A percentile compares a stretch with the other conserved stretches of the same genome.
Conservation (phyloP, 495 filamentous ascomycete genomes). For the Tuber umbilicatum region DNA sequence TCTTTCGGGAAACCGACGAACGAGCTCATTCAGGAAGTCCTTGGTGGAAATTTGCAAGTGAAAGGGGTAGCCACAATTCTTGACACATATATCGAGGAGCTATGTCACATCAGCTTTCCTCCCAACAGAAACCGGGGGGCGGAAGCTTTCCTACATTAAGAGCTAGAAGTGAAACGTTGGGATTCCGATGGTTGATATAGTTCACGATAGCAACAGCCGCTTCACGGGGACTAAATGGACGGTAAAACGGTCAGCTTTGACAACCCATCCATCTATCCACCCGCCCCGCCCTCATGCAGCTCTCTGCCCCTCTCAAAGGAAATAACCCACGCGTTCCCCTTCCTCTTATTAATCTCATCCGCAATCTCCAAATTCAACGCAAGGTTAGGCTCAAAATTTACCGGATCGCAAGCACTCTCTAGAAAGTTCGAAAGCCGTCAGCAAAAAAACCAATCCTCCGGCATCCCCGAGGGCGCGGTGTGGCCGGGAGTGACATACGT, state of each 20-base stretch:
- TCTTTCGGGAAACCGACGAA: conserved; percentile 89
- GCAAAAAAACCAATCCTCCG: conserved; percentile 11
- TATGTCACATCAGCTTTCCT: conserved; percentile 40
- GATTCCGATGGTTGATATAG: conserved; percentile 91
- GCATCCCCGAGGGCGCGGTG: not conserved
- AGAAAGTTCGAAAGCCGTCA: conserved; percentile 15
- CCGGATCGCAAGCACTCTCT: conserved; percentile 89
- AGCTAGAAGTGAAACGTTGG: conserved; percentile 85
- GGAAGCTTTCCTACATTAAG: conserved; percentile 52
- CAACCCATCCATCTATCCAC: not conserved
- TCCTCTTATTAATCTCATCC: conserved; percentile 95
- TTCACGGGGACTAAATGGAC: conserved; percentile 65
- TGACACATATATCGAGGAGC: conserved; percentile 96
- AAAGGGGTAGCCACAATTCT: conserved; percentile 99
- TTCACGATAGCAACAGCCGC: conserved; percentile 89
- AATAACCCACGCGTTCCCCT: conserved; percentile 71
- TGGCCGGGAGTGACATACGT: conserved; percentile 47
- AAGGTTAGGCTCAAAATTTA: conserved; percentile 95
- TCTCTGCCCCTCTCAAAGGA: not conserved
- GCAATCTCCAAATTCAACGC: conserved; percentile 94
- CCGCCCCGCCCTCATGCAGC: not conserved
- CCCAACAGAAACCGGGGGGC: not conserved
- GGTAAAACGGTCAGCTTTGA: conserved; percentile 16
- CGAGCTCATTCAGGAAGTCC: conserved; percentile 97
- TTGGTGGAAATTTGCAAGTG: conserved; percentile 98